Evolutionary conservation across 2,329 filamentous ascomycete species (phyloP).

Genomic region (Pyricularia sp.): DNA sequence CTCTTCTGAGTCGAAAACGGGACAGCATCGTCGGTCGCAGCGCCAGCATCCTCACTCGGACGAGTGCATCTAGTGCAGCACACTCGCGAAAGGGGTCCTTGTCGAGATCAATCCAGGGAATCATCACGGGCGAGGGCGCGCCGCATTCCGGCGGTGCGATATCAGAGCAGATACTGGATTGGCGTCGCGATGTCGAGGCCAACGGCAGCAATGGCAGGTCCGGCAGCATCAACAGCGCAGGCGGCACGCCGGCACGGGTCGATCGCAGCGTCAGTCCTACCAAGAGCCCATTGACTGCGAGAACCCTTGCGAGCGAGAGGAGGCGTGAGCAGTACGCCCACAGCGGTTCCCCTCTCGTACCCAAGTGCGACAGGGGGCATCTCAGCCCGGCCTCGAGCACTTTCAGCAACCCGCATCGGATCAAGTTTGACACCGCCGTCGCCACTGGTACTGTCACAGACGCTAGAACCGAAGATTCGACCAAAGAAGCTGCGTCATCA

Average conservation of each 20-base stretch:
- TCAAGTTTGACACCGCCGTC: neutral
- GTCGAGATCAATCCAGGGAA: neutral
- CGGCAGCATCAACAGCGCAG: constrained; percentile 13
- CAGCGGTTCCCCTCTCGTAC: constrained; percentile 9
- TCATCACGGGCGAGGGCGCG: neutral
- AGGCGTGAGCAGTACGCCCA: constrained; percentile 32
- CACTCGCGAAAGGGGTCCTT: constrained; percentile 48
- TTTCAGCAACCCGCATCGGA: constrained; percentile 6
- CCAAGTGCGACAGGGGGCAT: constrained; percentile 10
- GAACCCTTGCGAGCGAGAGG: constrained; percentile 34
- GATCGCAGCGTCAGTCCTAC: constrained; percentile 41
- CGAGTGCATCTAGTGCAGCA: constrained; percentile 36
- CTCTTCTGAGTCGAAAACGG: constrained; percentile 64
- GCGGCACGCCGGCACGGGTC: neutral
- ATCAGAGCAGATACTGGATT: neutral
- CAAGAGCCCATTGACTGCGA: constrained; percentile 25
- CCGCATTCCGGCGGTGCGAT: neutral
- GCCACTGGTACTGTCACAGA: neutral
- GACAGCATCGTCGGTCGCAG: constrained; percentile 48
- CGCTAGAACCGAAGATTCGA: neutral
- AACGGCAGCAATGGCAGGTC: constrained; percentile 17
- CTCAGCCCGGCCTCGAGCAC: constrained; percentile 31
- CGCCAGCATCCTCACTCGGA: constrained; percentile 45
- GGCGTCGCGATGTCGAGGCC: constrained; percentile 46
- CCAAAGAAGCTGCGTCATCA: neutral